A percentile compares a stretch with the other conserved stretches of the same genome.
phyloP scores from a whole-genome alignment of 176 grass and related monocot species.

The Lolium rigidum region DNA sequence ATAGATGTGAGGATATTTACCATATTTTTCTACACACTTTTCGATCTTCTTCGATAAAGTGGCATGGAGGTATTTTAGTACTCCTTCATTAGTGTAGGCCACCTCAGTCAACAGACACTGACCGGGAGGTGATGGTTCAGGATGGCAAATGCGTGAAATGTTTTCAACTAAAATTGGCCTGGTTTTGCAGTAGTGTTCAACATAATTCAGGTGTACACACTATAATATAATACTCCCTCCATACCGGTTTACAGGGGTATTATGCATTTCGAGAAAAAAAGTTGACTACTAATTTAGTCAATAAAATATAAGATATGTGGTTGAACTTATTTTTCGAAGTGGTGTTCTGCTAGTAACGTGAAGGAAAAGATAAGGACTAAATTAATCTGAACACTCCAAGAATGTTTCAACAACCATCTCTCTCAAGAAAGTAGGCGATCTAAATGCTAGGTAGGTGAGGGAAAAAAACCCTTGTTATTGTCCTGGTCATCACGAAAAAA shows the following conservation, averaged over 20 bases:
- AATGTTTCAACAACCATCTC: slow-evolving; percentile 1
- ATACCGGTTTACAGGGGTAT: too few relatives aligned
- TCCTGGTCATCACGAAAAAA: not conserved
- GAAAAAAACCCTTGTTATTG: not conserved
- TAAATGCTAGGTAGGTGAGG: not conserved
- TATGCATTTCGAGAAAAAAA: too few relatives aligned
- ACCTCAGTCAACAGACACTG: not conserved
- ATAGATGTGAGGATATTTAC: not conserved
- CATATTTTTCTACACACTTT: not conserved
- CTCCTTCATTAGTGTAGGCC: too few relatives aligned
- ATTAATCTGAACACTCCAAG: not conserved
- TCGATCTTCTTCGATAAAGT: not conserved
- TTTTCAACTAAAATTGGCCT: too few relatives aligned
- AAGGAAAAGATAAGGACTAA: not conserved
- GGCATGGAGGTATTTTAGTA: too few relatives aligned
- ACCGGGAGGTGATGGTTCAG: not conserved
- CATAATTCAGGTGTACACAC: not conserved
- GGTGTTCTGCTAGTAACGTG: not conserved
- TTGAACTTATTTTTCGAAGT: too few relatives aligned
- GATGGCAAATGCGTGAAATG: too few relatives aligned
- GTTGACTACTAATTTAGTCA: too few relatives aligned
- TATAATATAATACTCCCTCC: too few relatives aligned
- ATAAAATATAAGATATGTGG: too few relatives aligned
- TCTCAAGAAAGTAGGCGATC: slow-evolving; percentile 3
- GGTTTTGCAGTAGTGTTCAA: not conserved